Conservation (phyloP, 441 rosid genomes). For the Erodium moschatum region DNA sequence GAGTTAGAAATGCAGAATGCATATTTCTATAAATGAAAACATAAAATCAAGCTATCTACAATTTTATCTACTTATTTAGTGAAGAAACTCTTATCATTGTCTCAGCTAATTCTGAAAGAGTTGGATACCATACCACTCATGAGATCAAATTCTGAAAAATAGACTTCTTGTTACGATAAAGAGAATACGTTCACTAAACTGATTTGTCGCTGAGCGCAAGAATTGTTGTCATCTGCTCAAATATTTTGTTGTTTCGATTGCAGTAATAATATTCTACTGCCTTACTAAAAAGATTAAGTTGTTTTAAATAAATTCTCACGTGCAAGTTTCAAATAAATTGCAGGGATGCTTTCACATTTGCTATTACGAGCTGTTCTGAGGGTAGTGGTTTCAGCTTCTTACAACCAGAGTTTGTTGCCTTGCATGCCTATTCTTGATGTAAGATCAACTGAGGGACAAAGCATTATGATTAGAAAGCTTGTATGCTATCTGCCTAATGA, state of each 20-base stretch:
- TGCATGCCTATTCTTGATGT: constrained; percentile 17
- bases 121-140: not conserved
- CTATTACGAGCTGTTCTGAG: constrained; percentile 42
- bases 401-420: constrained; percentile 25
- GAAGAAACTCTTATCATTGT: not conserved
- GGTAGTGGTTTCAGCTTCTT: constrained; percentile 41
- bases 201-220: not conserved
- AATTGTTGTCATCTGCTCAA: not conserved
- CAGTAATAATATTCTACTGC: not conserved
- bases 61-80: not conserved
- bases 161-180: not conserved
- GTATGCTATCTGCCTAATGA: constrained; percentile 36
- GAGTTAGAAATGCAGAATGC: too few relatives aligned
- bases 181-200: not conserved
- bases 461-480: constrained; percentile 32
- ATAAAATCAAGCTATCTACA: too few relatives aligned
- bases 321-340: constrained; percentile 11
- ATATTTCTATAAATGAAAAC: too few relatives aligned
- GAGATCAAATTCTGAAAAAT: not conserved
- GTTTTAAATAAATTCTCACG: not conserved
- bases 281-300: not conserved
- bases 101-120: not conserved
- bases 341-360: constrained; percentile 33
- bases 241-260: not conserved
- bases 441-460: constrained; percentile 26